Evolutionary conservation across 1,284 basidiomycete species (phyloP).

Genomic region (Pterula multifida): DNA sequence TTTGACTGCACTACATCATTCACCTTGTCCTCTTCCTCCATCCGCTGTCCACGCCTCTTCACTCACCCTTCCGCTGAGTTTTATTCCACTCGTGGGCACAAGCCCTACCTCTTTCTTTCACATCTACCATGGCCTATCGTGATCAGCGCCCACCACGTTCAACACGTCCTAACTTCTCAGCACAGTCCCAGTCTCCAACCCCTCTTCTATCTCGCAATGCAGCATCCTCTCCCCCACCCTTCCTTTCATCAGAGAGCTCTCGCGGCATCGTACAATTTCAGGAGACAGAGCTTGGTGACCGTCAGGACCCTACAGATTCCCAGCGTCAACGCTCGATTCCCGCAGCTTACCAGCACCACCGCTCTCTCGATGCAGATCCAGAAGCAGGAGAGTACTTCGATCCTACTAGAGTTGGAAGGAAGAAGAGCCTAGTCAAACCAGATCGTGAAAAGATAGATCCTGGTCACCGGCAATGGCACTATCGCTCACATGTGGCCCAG

Average conservation of each 20-base stretch:
- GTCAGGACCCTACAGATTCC: slow-evolving; percentile 40
- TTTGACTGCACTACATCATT: too few relatives aligned
- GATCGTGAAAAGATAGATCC: slow-evolving; percentile 97
- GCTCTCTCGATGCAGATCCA: slow-evolving; percentile 33
- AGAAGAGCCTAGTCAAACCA: slow-evolving; percentile 89
- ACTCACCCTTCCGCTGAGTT: too few relatives aligned
- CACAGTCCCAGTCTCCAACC: background rate
- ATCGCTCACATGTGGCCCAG: slow-evolving; percentile 83
- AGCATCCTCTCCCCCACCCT: slow-evolving; percentile 12
- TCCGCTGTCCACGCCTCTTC: too few relatives aligned
- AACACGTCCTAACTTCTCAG: background rate
- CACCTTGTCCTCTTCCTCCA: too few relatives aligned
- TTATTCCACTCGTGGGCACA: too few relatives aligned
- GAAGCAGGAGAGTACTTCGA: slow-evolving; percentile 36
- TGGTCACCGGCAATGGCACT: slow-evolving; percentile 90
- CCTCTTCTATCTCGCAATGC: background rate
- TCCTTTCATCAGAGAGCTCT: slow-evolving; percentile 23
- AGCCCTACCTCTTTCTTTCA: background rate
- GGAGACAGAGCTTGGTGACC: slow-evolving; percentile 53
- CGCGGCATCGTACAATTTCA: slow-evolving; percentile 54
- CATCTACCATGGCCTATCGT: slow-evolving; percentile 1
- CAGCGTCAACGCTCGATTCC: slow-evolving; percentile 33
- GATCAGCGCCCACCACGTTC: background rate
- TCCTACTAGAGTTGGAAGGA: slow-evolving; percentile 47
- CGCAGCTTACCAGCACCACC: slow-evolving; percentile 44